Percentiles rank a stretch among this genome's conserved stretches.
These are phyloP conservation scores for Eucalyptus marginata DNA, from an alignment of 345 rosid species.

Conservation along the genomic window DNA sequence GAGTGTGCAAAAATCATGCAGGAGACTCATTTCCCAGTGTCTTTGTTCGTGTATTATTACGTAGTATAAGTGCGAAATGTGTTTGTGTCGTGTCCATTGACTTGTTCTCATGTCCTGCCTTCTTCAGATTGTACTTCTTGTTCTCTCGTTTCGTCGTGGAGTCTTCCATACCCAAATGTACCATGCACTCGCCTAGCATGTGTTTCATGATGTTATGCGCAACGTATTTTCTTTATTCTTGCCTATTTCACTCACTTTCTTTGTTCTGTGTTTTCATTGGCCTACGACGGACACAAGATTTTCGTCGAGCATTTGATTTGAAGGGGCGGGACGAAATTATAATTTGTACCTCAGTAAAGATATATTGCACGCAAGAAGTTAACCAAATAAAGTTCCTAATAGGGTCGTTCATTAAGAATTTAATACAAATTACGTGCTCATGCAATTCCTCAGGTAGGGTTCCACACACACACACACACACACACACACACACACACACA, in stretches of 20 bases:
- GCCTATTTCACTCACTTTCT: not conserved
- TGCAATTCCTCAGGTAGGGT: not conserved
- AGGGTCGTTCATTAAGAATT: not conserved
- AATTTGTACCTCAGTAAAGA: not conserved
- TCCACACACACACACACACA: not conserved
- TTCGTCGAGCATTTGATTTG: not conserved
- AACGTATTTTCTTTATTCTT: not conserved
- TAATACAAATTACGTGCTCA: not conserved
- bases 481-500: too few relatives aligned
- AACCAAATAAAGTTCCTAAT: not conserved
- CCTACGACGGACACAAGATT: not conserved
- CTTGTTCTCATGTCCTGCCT: not conserved
- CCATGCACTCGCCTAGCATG: not conserved
- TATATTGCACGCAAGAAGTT: not conserved
- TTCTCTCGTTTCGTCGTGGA: not conserved
- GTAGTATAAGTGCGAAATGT: not conserved
- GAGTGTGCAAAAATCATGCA: not conserved
- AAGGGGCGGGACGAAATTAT: not conserved
- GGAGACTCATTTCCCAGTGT: not conserved
- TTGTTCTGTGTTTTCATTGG: not conserved
- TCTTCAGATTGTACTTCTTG: not conserved
- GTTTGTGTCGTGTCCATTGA: not conserved
- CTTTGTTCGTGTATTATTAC: not conserved
- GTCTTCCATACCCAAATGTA: not conserved
- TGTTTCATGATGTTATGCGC: not conserved